A percentile compares a stretch with the other conserved stretches of the same genome.
These are phyloP conservation scores for Lodderomyces orthopsilosis DNA, from an alignment of 1,139 yeast species.

Conservation along the genomic window DNA sequence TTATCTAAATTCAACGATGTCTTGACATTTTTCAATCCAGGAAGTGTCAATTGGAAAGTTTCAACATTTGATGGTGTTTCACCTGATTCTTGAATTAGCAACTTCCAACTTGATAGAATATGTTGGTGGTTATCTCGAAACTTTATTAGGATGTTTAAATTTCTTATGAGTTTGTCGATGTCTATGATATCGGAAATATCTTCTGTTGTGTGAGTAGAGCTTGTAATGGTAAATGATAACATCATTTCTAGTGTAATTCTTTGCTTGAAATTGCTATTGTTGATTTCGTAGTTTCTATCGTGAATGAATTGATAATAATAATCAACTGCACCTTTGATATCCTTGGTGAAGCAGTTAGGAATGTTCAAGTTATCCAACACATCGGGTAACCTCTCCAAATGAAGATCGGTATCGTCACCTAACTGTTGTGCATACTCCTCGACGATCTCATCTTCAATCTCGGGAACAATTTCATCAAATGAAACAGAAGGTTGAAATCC, in stretches of 20 bases:
- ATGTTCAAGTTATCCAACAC: conserved; percentile 26
- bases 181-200: conserved; percentile 40
- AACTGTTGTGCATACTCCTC: conserved; percentile 21
- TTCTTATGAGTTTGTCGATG: conserved; percentile 36
- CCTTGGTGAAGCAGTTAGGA: conserved; percentile 33
- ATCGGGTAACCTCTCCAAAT: conserved; percentile 24
- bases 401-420: conserved; percentile 25
- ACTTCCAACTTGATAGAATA: conserved; percentile 34
- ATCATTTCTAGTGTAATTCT: conserved; percentile 29
- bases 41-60: conserved; percentile 25
- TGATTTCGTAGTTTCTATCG: conserved; percentile 7
- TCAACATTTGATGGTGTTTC: conserved; percentile 9
- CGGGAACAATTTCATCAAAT: conserved; percentile 14
- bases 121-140: conserved; percentile 32
- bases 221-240: conserved; percentile 30
- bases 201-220: conserved; percentile 13
- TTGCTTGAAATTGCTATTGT: conserved; percentile 17
- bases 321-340: conserved; percentile 31
- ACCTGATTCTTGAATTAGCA: conserved; percentile 26
- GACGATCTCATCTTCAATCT: conserved; percentile 31
- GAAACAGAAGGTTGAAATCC: conserved; percentile 8
- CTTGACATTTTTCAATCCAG: conserved; percentile 34
- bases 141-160: conserved; percentile 28
- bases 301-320: conserved; percentile 33
- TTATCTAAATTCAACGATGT: conserved; percentile 26